A percentile compares a stretch with the other conserved stretches of the same genome.
These are phyloP conservation scores for Chiua sp. DNA, from an alignment of 1,284 basidiomycete species.

Conservation along the genomic window DNA sequence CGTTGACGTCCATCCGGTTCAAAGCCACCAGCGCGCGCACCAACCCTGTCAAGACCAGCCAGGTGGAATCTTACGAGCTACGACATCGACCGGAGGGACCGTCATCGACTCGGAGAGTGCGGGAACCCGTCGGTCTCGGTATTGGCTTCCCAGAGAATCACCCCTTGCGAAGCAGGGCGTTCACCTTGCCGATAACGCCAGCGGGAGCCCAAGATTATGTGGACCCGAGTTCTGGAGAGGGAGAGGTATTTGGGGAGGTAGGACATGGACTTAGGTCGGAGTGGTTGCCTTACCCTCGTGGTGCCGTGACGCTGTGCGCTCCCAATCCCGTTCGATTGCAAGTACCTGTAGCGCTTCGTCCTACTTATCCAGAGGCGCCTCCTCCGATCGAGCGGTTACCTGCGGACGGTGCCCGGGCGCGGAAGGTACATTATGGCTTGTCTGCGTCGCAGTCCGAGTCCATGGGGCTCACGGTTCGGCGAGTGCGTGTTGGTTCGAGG, in stretches of 20 bases:
- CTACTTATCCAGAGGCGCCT: constrained; percentile 10
- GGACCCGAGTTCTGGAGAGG: too few species aligned
- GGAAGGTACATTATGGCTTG: neutral
- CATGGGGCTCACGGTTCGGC: too few species aligned
- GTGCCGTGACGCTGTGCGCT: neutral
- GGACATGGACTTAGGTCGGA: neutral
- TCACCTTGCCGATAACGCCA: constrained; percentile 16
- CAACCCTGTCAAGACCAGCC: too few species aligned
- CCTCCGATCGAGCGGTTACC: too few species aligned
- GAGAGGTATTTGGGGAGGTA: too few species aligned
- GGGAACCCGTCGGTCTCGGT: constrained; percentile 28
- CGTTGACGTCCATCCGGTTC: neutral
- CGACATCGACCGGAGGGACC: neutral
- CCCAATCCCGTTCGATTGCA: constrained; percentile 6
- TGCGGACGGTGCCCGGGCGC: too few species aligned
- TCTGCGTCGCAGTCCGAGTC: too few species aligned
- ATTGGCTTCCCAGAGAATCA: constrained; percentile 33
- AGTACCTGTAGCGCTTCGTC: constrained; percentile 2
- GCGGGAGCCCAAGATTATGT: too few species aligned
- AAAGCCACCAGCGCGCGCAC: too few species aligned
- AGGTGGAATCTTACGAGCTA: constrained; percentile 17
- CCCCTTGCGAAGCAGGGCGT: constrained; percentile 21
- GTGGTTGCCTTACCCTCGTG: constrained; percentile 6
- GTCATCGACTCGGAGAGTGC: neutral
- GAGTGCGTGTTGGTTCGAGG: too few species aligned